Evolutionary conservation across 345 rosid species (phyloP).

Genomic region (Aquilaria yunnanensis): DNA sequence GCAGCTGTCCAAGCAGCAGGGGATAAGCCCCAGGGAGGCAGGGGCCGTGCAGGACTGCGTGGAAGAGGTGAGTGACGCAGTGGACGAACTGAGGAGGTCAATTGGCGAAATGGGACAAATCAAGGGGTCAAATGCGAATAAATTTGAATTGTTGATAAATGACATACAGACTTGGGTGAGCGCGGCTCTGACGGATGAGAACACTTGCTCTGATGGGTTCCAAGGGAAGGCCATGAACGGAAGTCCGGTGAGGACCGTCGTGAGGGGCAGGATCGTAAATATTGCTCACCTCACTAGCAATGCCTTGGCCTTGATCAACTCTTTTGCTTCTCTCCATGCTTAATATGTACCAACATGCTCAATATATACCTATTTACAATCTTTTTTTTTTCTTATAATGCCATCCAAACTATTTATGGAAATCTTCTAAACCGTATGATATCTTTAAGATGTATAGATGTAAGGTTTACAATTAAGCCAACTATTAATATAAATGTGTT

Average conservation of each 20-base stretch:
- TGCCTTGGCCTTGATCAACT: conserved; percentile 52
- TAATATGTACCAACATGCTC: too few relatives aligned
- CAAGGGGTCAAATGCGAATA: conserved; percentile 11
- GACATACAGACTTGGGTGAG: conserved; percentile 85
- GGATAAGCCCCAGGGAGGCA: conserved; percentile 42
- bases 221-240: conserved; percentile 2
- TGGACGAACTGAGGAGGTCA: conserved; percentile 47
- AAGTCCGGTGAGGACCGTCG: conserved; percentile 23
- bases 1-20: conserved; percentile 32
- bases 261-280: conserved; percentile 28
- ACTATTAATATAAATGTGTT: too few relatives aligned
- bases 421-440: too few relatives aligned
- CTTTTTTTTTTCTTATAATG: too few relatives aligned
- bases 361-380: too few relatives aligned
- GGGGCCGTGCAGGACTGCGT: conserved; percentile 58
- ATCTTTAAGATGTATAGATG: too few relatives aligned
- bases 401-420: too few relatives aligned
- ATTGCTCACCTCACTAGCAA: conserved; percentile 49
- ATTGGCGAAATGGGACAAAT: conserved; percentile 38
- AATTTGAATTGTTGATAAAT: conserved; percentile 31
- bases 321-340: conserved; percentile 27
- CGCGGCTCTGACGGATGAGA: conserved; percentile 68
- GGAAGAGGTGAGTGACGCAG: conserved; percentile 46
- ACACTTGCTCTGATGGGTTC: conserved; percentile 27
- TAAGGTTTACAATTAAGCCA: too few relatives aligned